Evolutionary conservation across 225 moss, liverwort and hornwort species (phyloP), one percentile per base, ranked within the genome.

Genomic region (Polytrichum commune): DNA sequence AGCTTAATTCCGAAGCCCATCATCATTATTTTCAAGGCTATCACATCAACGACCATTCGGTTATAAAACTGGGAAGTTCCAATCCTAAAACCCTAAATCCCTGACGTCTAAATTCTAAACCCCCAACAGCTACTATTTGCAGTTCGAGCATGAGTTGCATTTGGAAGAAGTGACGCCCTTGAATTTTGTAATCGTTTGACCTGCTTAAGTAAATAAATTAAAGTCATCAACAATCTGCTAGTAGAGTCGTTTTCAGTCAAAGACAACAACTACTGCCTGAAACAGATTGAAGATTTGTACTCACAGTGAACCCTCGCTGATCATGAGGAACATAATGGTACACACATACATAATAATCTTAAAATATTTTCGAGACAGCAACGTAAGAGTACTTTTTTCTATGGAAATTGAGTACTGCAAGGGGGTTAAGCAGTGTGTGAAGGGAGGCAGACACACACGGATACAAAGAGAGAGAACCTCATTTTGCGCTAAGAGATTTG

Each of bases 401-500:
- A 46, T 46, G 10, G 26, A 46, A 38, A 46, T 46, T 46, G 13
- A 13, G 13, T 38, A 13, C 13, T 46, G 13, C 62, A 9, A 27
- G 23, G 22, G 61, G 27, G 5, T 63, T 27, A 16, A 23, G 62
- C 1, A 63, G 25, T 27, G 62, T 18, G 27, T 5, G 62, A 63
- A 9, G 26, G 2, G 62, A 63, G 62, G 5, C 25, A 63, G 22
- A 60, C 58, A 70, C 29, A 70, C 46, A 58, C 58, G 23, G 9
- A 6, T 6, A 6, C 26, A 62, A 22, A 53, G 19, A 71, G 60
- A 62, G 0, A 63, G 62, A 32, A 71, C 71, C 71, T 71, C 33
- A 71, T 60, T 61, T 24, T 71, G 30, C 18, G 46, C 71, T 63
- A 27, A 62, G 19, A 71, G 71, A 53, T 33, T n/a, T 1, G 53